phyloP scores from a whole-genome alignment of 257 asterid genomes.

The Gentiana macrophylla region DNA sequence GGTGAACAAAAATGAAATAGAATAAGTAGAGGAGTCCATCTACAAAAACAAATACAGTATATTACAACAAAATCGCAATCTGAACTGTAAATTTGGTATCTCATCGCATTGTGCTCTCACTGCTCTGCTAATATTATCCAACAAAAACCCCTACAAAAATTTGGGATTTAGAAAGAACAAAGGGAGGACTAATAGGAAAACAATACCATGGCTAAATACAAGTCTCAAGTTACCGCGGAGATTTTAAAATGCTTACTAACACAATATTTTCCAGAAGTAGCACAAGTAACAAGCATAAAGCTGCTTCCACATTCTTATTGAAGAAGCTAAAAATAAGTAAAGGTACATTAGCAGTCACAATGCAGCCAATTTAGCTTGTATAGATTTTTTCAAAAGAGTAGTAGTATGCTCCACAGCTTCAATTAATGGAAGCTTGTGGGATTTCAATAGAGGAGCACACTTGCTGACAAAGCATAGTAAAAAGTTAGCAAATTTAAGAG shows the following conservation, averaged over 20 bases:
- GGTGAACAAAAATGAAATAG: no score
- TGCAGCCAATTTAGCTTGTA: slow-evolving; percentile 46
- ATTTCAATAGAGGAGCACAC: slow-evolving; percentile 48
- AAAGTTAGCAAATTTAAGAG: slow-evolving; percentile 64
- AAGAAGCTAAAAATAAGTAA: background rate
- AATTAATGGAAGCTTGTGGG: slow-evolving; percentile 34
- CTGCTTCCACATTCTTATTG: background rate
- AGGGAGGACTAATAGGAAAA: background rate
- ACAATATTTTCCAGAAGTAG: background rate
- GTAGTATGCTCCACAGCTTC: slow-evolving; percentile 46
- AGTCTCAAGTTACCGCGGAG: background rate
- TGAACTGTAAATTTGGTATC: background rate
- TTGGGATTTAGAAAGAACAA: background rate
- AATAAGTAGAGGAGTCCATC: no score
- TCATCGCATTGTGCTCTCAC: background rate
- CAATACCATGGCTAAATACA: background rate
- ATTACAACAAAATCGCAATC: background rate
- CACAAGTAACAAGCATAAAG: background rate
- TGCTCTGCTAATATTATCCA: background rate
- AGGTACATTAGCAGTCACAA: slow-evolving; percentile 19
- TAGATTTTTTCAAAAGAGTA: slow-evolving; percentile 56
- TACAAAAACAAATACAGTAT: background rate
- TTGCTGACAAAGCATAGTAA: slow-evolving; percentile 55
- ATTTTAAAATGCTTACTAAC: no score
- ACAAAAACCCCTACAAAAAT: no score